Conservation (phyloP, 805 yeast species). For the Saccharomycopsis javanensis region DNA sequence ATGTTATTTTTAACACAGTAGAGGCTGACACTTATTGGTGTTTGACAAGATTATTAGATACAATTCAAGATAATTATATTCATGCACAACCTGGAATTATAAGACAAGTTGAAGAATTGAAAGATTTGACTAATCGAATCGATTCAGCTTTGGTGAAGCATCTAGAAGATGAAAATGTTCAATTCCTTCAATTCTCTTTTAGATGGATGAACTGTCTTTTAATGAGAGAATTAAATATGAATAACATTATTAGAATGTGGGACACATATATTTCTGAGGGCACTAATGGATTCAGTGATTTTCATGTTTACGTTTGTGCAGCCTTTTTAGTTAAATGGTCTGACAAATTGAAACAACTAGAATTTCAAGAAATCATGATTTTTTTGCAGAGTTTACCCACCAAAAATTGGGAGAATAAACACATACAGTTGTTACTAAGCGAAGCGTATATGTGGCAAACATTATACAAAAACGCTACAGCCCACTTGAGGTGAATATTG, state of each 20-base stretch:
- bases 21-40: conserved; percentile 99
- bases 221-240: conserved; percentile 84
- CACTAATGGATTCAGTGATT: conserved; percentile 69
- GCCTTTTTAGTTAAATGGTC: conserved; percentile 90
- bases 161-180: conserved; percentile 73
- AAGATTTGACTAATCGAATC: conserved; percentile 68
- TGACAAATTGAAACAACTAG: conserved; percentile 67
- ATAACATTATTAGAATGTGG: conserved; percentile 89
- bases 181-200: conserved; percentile 90
- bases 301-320: conserved; percentile 95
- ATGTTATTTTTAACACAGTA: conserved; percentile 51
- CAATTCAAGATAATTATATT: conserved; percentile 92
- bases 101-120: conserved; percentile 76
- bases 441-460: conserved; percentile 98
- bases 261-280: conserved; percentile 80
- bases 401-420: conserved; percentile 73
- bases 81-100: conserved; percentile 98
- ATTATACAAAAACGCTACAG: conserved; percentile 78
- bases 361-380: conserved; percentile 88
- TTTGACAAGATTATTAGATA: conserved; percentile 78
- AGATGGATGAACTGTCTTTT: conserved; percentile 98
- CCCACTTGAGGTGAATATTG: conserved; percentile 48
- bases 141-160: conserved; percentile 68
- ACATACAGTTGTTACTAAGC: conserved; percentile 82
- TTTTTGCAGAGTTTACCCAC: conserved; percentile 90